phyloP scores from a whole-genome alignment of 2,329 filamentous ascomycete genomes.

The Pseudopithomyces maydicus region DNA sequence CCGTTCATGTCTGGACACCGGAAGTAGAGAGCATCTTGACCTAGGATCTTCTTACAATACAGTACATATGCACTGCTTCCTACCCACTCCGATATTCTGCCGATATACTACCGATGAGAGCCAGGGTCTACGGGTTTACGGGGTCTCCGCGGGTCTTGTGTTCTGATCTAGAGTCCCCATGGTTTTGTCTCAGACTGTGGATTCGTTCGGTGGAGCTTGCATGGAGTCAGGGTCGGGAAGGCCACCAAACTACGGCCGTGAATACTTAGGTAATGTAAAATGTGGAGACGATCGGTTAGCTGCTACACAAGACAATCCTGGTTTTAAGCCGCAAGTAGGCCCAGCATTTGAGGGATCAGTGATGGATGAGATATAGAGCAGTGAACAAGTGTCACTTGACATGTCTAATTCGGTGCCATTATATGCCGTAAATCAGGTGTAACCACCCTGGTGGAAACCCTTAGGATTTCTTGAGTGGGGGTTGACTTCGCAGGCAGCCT shows the following conservation, averaged over 20 bases:
- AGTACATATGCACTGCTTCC: neutral
- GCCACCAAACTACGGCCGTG: neutral
- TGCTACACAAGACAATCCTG: neutral
- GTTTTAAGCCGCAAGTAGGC: conserved; percentile 1
- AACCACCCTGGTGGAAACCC: no score
- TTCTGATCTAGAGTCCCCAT: neutral
- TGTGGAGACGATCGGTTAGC: no score
- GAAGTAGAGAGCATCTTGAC: neutral
- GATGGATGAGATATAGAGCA: no score
- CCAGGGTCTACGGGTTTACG: neutral
- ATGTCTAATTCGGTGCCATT: no score
- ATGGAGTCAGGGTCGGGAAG: neutral
- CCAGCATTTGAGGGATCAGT: neutral
- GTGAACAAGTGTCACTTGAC: no score
- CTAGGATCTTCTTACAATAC: neutral
- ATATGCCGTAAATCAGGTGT: no score
- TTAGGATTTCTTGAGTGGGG: no score
- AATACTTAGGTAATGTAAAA: no score
- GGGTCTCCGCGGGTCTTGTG: neutral
- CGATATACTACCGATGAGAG: neutral
- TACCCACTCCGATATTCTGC: neutral
- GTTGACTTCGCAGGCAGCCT: no score
- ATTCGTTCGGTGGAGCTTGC: neutral
- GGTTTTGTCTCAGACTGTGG: neutral
- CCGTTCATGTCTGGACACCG: neutral